Evolutionary conservation across 169 alveolate genomes (phyloP).

Genomic region (Perkinsus chesapeaki): DNA sequence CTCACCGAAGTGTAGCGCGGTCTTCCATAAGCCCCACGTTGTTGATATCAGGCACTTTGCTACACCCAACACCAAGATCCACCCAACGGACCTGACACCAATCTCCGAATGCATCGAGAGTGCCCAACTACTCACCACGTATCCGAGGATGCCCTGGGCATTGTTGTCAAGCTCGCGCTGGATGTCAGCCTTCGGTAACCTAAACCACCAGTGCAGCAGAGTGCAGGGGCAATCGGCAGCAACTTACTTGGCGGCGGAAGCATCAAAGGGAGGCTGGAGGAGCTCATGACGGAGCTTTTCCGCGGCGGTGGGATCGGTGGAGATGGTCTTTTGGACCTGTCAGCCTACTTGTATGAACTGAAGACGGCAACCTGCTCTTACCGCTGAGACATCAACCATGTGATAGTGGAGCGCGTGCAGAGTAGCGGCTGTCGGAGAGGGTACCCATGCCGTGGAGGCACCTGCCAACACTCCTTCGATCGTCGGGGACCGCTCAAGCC

Average conservation of each 20-base stretch:
- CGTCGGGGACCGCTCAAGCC: background rate
- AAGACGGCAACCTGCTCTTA: background rate
- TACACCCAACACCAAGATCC: background rate
- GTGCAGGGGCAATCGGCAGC: background rate
- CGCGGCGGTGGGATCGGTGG: background rate
- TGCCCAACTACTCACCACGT: background rate
- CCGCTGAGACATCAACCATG: background rate
- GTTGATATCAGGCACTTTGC: background rate
- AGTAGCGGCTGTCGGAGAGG: background rate
- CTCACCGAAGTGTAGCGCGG: background rate
- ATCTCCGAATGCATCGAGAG: background rate
- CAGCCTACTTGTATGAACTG: background rate
- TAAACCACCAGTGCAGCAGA: background rate
- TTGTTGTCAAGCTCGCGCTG: background rate
- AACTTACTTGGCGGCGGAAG: background rate
- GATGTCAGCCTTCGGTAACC: background rate
- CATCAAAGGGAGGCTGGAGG: background rate
- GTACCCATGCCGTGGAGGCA: background rate
- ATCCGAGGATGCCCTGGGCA: background rate
- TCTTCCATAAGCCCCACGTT: background rate
- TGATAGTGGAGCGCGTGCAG: background rate
- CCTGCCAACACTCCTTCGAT: background rate
- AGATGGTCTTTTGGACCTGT: background rate
- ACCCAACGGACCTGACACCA: background rate
- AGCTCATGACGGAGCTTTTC: background rate